Base-by-base conservation (phyloP, 2,329 filamentous ascomycete genomes). In the Fusarium denticulatum region DNA sequence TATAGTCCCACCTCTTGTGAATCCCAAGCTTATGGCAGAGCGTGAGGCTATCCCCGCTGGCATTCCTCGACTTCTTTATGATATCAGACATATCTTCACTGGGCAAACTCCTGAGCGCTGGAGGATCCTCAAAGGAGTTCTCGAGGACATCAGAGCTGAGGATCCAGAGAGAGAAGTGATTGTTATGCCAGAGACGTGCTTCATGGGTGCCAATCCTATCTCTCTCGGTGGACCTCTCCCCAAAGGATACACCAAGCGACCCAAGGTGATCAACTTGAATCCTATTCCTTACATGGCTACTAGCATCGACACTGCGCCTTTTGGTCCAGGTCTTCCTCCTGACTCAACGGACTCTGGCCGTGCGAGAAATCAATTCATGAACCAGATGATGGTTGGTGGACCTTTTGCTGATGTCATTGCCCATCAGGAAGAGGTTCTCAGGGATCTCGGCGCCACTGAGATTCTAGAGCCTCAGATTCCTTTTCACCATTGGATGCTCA, bases 181-280 rank as follows among this genome's bases (percentile, higher is more conserved):
- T 26, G 76, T 86, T 18, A 58, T 88, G n/a, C 79, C 79, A 39
- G 86, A 88, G 72, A 76, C 79, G 6, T 74, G 80, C 6, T 83
- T 81, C 49, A 77, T 81, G 60, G 85, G 83, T 1, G 69, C 79
- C 16, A 67, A 81, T 2, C 84, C 86, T 1, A 80, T 85, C 56
- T 71, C 75, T 3, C 74, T 80, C 36, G 84, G 84, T 6, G 81
- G 81, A 3, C 80, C 83, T 6, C 78, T 82, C 64, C 85, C 77
- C 20, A 78, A 72, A 74, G 85, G 78, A 24, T 87, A 76, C 72
- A 71, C 67, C 64, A 78, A 62, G 24, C 79, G 79, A 34, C 83
- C 78, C n/a, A 78, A 78, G 34, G 79, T 79, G 22, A 78, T 88
- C 61, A 83, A 81, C 22, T 77, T 87, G 34, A 81, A 83, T 50